phyloP scores from a whole-genome alignment of 2,329 filamentous ascomycete genomes.

The Phyllosticta ampelicida region DNA sequence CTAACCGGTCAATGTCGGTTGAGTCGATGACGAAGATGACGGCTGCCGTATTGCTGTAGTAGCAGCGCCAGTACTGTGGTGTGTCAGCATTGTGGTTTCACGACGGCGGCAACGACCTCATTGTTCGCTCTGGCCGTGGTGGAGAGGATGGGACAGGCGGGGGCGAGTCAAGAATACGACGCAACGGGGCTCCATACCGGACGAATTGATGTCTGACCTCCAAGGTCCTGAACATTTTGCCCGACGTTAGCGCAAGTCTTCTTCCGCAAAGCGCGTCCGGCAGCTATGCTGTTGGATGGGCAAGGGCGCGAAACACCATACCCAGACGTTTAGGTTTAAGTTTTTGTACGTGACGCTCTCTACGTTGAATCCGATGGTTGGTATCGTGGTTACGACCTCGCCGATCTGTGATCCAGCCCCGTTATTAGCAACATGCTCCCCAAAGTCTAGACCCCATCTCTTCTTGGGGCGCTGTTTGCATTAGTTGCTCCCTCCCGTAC shows the following conservation, averaged over 20 bases:
- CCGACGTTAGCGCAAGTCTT: background rate
- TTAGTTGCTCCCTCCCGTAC: slow-evolving; percentile 34
- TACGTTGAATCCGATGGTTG: slow-evolving; percentile 98
- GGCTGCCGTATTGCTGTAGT: slow-evolving; percentile 96
- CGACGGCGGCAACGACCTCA: background rate
- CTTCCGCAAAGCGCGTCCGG: background rate
- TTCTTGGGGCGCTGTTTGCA: background rate
- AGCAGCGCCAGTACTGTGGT: slow-evolving; percentile 80
- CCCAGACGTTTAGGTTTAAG: slow-evolving; percentile 98
- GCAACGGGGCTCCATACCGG: slow-evolving; percentile 34
- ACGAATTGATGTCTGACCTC: slow-evolving; percentile 95
- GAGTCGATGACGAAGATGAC: slow-evolving; percentile 98
- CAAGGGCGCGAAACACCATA: slow-evolving; percentile 34
- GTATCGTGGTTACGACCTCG: slow-evolving; percentile 97
- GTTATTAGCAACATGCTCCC: slow-evolving; percentile 2
- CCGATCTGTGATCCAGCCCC: slow-evolving; percentile 56
- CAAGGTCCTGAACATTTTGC: slow-evolving; percentile 56
- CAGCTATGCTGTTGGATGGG: background rate
- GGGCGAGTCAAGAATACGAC: background rate
- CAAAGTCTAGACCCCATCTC: background rate
- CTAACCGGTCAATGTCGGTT: slow-evolving; percentile 89
- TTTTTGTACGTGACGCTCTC: slow-evolving; percentile 98
- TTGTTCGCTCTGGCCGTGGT: background rate
- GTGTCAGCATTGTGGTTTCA: background rate
- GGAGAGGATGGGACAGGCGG: background rate